Evolutionary conservation across 1,284 basidiomycete genomes (phyloP).

Genomic region (Heterobasidion irregulare): DNA sequence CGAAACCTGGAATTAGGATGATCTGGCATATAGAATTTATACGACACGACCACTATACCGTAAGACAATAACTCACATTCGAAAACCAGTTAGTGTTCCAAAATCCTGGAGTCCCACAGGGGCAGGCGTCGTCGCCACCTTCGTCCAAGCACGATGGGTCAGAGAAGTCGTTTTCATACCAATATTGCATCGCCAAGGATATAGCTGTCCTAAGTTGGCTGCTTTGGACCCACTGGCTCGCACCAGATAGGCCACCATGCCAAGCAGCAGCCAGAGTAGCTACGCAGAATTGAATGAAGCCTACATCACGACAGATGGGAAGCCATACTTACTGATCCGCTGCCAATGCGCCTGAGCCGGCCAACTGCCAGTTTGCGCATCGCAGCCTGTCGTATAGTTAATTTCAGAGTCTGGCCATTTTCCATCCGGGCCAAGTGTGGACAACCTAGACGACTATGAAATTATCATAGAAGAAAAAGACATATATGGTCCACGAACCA

Average conservation of each 20-base stretch:
- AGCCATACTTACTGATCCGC: constrained; percentile 37
- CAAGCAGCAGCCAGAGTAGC: constrained; percentile 48
- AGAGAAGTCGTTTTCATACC: constrained; percentile 56
- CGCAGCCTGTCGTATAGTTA: constrained; percentile 51
- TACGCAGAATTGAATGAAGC: constrained; percentile 4
- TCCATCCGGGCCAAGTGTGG: constrained; percentile 35
- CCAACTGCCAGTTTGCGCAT: constrained; percentile 55
- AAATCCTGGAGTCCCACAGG: constrained; percentile 45
- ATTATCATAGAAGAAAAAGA: neutral
- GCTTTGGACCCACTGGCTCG: constrained; percentile 31
- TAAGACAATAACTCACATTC: constrained; percentile 29
- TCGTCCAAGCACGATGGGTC: constrained; percentile 40
- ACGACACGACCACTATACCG: neutral
- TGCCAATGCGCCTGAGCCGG: constrained; percentile 56
- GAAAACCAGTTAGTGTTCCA: constrained; percentile 71
- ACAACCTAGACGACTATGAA: constrained; percentile 25
- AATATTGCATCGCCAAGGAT: constrained; percentile 48
- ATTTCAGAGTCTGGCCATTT: constrained; percentile 48
- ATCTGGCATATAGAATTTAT: constrained; percentile 25
- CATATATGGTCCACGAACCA: constrained; percentile 13
- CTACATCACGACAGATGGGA: neutral
- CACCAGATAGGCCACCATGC: constrained; percentile 38
- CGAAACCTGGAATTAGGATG: constrained; percentile 49
- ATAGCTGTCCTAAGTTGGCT: constrained; percentile 31
- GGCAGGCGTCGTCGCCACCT: constrained; percentile 40